Percentiles rank a stretch among this genome's conserved stretches.
Evolutionary conservation across 805 yeast species (phyloP).

Genomic region (Zygosaccharomyces bisporus): DNA sequence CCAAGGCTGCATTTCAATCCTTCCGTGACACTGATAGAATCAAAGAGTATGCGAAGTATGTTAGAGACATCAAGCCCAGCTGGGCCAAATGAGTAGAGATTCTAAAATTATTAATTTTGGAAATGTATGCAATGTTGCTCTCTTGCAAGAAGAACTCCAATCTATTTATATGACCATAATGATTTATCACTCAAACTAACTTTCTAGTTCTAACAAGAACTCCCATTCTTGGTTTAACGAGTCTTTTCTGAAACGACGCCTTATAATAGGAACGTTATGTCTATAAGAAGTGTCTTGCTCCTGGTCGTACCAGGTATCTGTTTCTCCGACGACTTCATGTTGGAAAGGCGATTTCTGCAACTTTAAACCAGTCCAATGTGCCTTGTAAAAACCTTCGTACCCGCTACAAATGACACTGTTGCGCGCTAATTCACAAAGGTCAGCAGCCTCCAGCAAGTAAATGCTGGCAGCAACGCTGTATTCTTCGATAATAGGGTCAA

Average conservation of each 20-base stretch:
- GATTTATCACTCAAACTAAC: background rate
- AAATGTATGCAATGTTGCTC: background rate
- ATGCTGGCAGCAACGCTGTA: slow-evolving; percentile 37
- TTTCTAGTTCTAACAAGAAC: slow-evolving; percentile 18
- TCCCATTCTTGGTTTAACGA: slow-evolving; percentile 33
- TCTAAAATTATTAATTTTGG: background rate
- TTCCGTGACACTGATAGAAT: slow-evolving; percentile 21
- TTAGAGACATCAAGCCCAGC: slow-evolving; percentile 37
- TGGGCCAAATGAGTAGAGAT: slow-evolving; percentile 24
- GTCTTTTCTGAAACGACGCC: slow-evolving; percentile 28
- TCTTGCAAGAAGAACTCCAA: background rate
- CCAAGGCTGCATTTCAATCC: slow-evolving; percentile 21
- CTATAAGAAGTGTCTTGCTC: slow-evolving; percentile 29
- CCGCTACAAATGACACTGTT: slow-evolving; percentile 31
- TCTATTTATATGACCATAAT: background rate
- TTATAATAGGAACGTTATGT: slow-evolving; percentile 33
- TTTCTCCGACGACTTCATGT: slow-evolving; percentile 23
- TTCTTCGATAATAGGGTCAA: slow-evolving; percentile 35
- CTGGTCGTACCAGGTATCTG: slow-evolving; percentile 32
- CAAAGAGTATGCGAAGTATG: slow-evolving; percentile 27
- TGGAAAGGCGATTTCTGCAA: slow-evolving; percentile 11
- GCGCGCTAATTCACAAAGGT: slow-evolving; percentile 32
- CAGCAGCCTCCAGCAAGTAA: slow-evolving; percentile 33
- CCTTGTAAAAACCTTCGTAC: slow-evolving; percentile 33
- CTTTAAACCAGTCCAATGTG: slow-evolving; percentile 34